phyloP scores from a whole-genome alignment of 345 rosid species.

The Lenwebbia sp. region DNA sequence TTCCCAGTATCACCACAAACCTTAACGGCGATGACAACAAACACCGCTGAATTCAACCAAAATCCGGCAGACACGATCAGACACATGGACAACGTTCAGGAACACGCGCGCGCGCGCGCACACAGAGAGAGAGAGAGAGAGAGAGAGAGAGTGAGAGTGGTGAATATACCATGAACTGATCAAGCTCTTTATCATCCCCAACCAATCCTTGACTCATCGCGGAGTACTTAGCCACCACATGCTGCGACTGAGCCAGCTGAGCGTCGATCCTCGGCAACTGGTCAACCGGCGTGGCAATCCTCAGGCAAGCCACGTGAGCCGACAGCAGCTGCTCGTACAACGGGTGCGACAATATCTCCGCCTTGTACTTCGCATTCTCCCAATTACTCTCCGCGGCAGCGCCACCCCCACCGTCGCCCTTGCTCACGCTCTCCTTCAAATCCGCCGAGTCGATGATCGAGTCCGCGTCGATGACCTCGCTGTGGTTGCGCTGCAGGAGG shows the following conservation, averaged over 20 bases:
- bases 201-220: conserved; percentile 50
- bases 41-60: not conserved
- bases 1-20: not conserved
- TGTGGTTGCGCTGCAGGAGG: conserved; percentile 11
- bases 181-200: conserved; percentile 84
- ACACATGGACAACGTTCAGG: not conserved
- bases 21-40: not conserved
- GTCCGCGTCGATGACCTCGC: conserved; percentile 32
- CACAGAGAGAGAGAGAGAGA: not conserved
- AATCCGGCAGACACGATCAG: not conserved
- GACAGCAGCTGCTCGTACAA: conserved; percentile 85
- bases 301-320: conserved; percentile 80
- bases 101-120: too few relatives aligned
- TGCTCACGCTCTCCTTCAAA: conserved; percentile 17
- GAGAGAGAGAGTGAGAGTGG: not conserved
- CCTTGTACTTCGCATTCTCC: conserved; percentile 83
- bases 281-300: conserved; percentile 95
- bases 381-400: conserved; percentile 35
- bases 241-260: conserved; percentile 92
- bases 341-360: conserved; percentile 83
- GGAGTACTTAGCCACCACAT: conserved; percentile 86
- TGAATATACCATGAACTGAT: conserved; percentile 83
- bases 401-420: conserved; percentile 22
- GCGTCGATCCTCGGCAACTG: conserved; percentile 94
- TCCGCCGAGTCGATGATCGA: conserved; percentile 30